Evolutionary conservation across 2,329 filamentous ascomycete genomes (phyloP).

Genomic region (Penicillium fuscoglaucum): DNA sequence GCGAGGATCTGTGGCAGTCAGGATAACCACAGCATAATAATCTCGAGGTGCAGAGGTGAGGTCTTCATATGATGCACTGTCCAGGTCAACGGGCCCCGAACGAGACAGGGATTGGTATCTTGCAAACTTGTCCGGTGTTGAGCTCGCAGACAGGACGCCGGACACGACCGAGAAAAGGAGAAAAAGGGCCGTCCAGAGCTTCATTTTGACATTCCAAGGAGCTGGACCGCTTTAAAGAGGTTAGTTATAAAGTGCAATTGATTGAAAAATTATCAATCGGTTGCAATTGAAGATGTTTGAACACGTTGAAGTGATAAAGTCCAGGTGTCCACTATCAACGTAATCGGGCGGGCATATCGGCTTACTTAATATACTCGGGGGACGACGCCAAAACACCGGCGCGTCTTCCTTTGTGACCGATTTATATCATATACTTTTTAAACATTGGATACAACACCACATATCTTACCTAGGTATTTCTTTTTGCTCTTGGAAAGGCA

Average conservation of each 20-base stretch:
- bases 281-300: conserved; percentile 9
- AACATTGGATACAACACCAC: background rate
- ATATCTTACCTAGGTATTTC: background rate
- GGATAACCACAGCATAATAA: conserved; percentile 76
- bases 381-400: conserved; percentile 4
- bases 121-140: conserved; percentile 66
- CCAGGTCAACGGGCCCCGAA: conserved; percentile 71
- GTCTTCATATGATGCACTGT: conserved; percentile 72
- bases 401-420: conserved; percentile 5
- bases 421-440: background rate
- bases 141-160: conserved; percentile 49
- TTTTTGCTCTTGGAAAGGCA: background rate
- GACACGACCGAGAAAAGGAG: conserved; percentile 44
- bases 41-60: conserved; percentile 77
- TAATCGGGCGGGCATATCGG: background rate
- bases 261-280: conserved; percentile 2
- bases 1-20: conserved; percentile 81
- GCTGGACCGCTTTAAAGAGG: conserved; percentile 2
- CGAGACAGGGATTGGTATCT: conserved; percentile 69
- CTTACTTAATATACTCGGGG: conserved; percentile 7
- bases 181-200: conserved; percentile 30
- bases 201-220: conserved; percentile 35
- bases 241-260: background rate
- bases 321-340: conserved; percentile 16
- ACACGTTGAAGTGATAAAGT: conserved; percentile 7